These are phyloP conservation scores for Colletotrichum sp. DNA, from an alignment of 2,329 filamentous ascomycete species.

Conservation along the genomic window DNA sequence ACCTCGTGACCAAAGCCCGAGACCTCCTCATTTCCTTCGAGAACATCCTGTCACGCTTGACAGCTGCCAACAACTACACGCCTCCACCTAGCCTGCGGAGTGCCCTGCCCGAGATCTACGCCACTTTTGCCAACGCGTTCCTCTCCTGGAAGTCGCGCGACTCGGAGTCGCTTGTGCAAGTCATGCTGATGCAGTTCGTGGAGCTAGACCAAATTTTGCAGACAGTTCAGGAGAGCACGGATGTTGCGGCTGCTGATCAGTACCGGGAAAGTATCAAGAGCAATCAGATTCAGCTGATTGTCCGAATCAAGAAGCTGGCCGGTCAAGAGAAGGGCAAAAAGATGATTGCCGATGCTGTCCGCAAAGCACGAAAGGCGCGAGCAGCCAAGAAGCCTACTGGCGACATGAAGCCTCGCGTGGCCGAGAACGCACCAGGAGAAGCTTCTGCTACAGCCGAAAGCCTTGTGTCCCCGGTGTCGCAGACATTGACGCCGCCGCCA, in stretches of 20 bases:
- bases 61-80: slow-evolving; percentile 69
- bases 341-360: slow-evolving; percentile 76
- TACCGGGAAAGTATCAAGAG: slow-evolving; percentile 82
- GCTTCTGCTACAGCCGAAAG: slow-evolving; percentile 41
- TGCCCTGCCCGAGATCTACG: slow-evolving; percentile 71
- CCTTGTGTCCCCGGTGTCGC: slow-evolving; percentile 45
- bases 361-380: slow-evolving; percentile 70
- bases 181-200: slow-evolving; percentile 87
- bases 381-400: slow-evolving; percentile 69
- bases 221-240: slow-evolving; percentile 79
- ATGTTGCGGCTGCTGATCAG: slow-evolving; percentile 75
- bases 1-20: slow-evolving; percentile 78
- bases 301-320: slow-evolving; percentile 79
- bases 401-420: slow-evolving; percentile 73
- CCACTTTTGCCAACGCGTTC: slow-evolving; percentile 78
- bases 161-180: slow-evolving; percentile 77
- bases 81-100: slow-evolving; percentile 67
- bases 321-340: slow-evolving; percentile 74
- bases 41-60: slow-evolving; percentile 70
- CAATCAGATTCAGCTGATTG: slow-evolving; percentile 80
- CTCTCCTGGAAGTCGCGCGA: slow-evolving; percentile 85
- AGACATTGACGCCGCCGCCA: slow-evolving; percentile 59
- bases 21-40: slow-evolving; percentile 82
- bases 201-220: slow-evolving; percentile 85
- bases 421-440: slow-evolving; percentile 48